These are phyloP conservation scores for Xylaria cubensis DNA, from an alignment of 495 filamentous ascomycete genomes.

Conservation along the genomic window DNA sequence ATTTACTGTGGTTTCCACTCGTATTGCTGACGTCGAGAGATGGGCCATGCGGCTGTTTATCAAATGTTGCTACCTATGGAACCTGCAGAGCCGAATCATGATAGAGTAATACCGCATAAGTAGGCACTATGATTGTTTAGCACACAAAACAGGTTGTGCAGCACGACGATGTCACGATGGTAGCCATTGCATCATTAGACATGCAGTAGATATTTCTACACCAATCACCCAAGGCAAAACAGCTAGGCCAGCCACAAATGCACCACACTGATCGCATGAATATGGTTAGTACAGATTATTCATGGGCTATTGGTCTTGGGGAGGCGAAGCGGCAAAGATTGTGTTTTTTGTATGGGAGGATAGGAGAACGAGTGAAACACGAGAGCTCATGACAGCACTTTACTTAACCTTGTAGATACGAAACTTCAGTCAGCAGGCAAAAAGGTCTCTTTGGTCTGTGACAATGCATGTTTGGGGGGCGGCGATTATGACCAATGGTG, in stretches of 20 bases:
- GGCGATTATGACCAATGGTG: constrained; percentile 9
- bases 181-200: constrained; percentile 27
- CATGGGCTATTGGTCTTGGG: not conserved
- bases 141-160: constrained; percentile 18
- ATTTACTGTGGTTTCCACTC: constrained; percentile 1
- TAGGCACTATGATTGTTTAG: not conserved
- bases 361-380: constrained; percentile 13
- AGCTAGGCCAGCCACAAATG: not conserved
- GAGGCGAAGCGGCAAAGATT: not conserved
- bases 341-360: not conserved
- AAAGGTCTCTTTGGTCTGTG: constrained; percentile 4
- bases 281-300: not conserved
- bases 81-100: constrained; percentile 1
- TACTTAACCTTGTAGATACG: not conserved
- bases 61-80: constrained; percentile 5
- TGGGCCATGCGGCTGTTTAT: constrained; percentile 10
- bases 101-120: not conserved
- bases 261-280: not conserved
- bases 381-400: not conserved
- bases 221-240: constrained; percentile 9
- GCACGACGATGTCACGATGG: constrained; percentile 22
- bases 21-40: constrained; percentile 22
- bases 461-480: constrained; percentile 23
- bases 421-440: constrained; percentile 14
- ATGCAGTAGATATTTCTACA: not conserved